These are phyloP conservation scores for Colletotrichum horii DNA, from an alignment of 2,329 filamentous ascomycete genomes.

Conservation along the genomic window DNA sequence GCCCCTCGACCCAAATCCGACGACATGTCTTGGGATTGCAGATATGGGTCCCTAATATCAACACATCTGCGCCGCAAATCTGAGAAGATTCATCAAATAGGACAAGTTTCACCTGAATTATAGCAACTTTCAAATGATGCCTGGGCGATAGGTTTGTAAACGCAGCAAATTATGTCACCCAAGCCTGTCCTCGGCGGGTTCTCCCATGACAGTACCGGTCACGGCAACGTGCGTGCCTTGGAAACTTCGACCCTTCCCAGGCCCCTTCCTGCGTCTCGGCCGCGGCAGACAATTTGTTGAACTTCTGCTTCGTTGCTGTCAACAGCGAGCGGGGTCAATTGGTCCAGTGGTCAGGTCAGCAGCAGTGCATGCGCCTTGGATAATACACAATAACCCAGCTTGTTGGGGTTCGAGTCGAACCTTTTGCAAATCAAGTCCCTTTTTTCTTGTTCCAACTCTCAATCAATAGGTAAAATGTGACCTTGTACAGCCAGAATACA, in stretches of 20 bases:
- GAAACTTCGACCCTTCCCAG: background rate
- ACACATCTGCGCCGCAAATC: background rate
- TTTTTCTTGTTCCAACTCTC: too few species aligned
- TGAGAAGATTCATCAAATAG: background rate
- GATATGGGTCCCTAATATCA: background rate
- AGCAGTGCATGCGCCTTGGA: background rate
- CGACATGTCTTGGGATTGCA: background rate
- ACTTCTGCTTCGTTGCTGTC: background rate
- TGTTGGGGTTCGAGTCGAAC: background rate
- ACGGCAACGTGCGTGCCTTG: background rate
- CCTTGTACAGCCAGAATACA: too few species aligned
- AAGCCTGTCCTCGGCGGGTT: background rate
- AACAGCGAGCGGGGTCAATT: background rate
- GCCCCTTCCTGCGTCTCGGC: background rate
- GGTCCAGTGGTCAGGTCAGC: background rate
- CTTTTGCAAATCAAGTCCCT: background rate
- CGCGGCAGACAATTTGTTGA: background rate
- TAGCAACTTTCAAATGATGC: background rate
- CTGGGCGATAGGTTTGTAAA: background rate
- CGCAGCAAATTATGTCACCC: background rate
- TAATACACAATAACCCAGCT: background rate
- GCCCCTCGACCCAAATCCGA: background rate
- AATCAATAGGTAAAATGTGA: too few species aligned
- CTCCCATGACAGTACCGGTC: background rate
- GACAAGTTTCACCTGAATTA: background rate